Evolutionary conservation across 2,329 filamentous ascomycete genomes (phyloP).

Genomic region (Aspergillus neotritici): DNA sequence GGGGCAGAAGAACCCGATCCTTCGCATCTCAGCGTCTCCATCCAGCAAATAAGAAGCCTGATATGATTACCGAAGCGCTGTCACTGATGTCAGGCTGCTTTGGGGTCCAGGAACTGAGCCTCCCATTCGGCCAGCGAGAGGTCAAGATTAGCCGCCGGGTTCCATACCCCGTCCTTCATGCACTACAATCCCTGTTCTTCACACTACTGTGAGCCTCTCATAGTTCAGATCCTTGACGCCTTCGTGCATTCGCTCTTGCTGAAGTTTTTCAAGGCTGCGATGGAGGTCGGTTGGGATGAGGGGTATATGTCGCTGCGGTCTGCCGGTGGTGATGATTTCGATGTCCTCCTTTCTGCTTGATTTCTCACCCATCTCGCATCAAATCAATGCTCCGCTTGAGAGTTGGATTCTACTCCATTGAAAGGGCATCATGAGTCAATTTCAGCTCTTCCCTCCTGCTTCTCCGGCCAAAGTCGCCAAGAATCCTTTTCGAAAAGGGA

Average conservation of each 20-base stretch:
- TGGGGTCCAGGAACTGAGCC: slow-evolving; percentile 13
- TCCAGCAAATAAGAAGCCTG: background rate
- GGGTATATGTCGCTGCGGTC: slow-evolving; percentile 7
- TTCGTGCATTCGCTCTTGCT: slow-evolving; percentile 2
- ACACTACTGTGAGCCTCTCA: slow-evolving; percentile 17
- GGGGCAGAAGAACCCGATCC: background rate
- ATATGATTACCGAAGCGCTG: slow-evolving; percentile 12
- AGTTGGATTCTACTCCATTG: no score
- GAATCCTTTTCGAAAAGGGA: slow-evolving; percentile 31
- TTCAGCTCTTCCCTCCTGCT: slow-evolving; percentile 38
- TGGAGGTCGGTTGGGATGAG: slow-evolving; percentile 1
- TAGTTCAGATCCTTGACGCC: slow-evolving; percentile 19
- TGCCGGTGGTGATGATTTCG: background rate
- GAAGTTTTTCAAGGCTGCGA: slow-evolving; percentile 5
- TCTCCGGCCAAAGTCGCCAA: slow-evolving; percentile 24
- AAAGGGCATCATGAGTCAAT: slow-evolving; percentile 28
- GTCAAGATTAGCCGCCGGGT: slow-evolving; percentile 26
- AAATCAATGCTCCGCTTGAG: no score
- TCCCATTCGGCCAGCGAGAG: slow-evolving; percentile 17
- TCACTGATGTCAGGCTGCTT: slow-evolving; percentile 6
- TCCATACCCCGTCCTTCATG: slow-evolving; percentile 9
- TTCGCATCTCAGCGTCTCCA: background rate
- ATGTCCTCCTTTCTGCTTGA: background rate
- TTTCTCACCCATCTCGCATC: background rate
- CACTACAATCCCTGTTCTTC: slow-evolving; percentile 17